Percentiles rank a stretch among this genome's conserved stretches.
Conservation (phyloP, 2,329 filamentous ascomycete genomes). For the Claviceps pazoutovae region DNA sequence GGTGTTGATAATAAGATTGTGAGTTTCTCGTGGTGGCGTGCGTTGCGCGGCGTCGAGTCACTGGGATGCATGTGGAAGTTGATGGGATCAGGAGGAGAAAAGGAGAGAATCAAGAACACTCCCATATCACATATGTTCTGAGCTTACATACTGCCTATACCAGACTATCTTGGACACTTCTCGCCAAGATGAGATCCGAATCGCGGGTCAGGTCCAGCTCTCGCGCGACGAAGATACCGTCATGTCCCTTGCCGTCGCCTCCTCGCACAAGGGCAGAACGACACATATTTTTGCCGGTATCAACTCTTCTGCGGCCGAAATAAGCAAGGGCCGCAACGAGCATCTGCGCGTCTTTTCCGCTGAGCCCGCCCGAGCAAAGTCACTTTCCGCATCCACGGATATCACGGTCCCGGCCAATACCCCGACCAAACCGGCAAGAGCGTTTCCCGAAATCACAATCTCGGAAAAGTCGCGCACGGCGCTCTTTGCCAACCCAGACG, state of each 20-base stretch:
- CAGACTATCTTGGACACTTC: slow-evolving; percentile 62
- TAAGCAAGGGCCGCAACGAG: slow-evolving; percentile 64
- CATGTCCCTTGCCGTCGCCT: slow-evolving; percentile 63
- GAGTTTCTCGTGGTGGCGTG: slow-evolving; percentile 19
- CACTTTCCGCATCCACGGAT: slow-evolving; percentile 15
- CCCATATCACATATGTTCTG: neutral
- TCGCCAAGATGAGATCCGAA: slow-evolving; percentile 45
- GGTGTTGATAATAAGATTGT: slow-evolving; percentile 83
- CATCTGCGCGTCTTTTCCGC: slow-evolving; percentile 70
- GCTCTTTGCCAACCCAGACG: slow-evolving; percentile 35
- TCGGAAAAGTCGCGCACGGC: slow-evolving; percentile 36
- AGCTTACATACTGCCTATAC: slow-evolving; percentile 4
- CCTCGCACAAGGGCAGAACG: slow-evolving; percentile 41
- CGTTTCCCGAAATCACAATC: slow-evolving; percentile 23
- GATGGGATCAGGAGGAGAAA: neutral
- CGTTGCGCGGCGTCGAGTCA: neutral
- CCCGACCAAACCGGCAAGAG: neutral
- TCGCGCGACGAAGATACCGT: slow-evolving; percentile 80
- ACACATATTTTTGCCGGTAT: slow-evolving; percentile 58
- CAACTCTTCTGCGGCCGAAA: slow-evolving; percentile 62
- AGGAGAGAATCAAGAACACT: neutral
- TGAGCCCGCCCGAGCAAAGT: slow-evolving; percentile 19
- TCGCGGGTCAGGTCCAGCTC: slow-evolving; percentile 60
- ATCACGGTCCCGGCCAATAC: slow-evolving; percentile 7
- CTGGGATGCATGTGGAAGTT: neutral